Conservation (phyloP, 768 basidiomycete genomes). For the Mycena vulgaris region DNA sequence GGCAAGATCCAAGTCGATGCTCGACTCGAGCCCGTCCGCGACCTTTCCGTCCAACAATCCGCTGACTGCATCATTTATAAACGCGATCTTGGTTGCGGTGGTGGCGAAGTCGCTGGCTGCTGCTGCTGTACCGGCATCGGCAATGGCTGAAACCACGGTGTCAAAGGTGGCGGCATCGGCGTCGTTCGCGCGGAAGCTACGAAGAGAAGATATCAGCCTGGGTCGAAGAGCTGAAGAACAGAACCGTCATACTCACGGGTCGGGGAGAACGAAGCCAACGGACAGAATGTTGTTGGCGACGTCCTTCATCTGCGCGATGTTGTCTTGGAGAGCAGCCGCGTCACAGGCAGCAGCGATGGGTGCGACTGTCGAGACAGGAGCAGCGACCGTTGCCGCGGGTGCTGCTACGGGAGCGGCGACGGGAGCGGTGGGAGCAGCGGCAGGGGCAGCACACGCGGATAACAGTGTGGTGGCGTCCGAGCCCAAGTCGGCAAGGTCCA, state of each 20-base stretch:
- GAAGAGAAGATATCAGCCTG: not conserved
- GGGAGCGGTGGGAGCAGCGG: too few species aligned
- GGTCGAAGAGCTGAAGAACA: not conserved
- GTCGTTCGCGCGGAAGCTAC: not conserved
- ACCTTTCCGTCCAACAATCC: not conserved
- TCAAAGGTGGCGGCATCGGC: not conserved
- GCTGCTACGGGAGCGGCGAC: too few species aligned
- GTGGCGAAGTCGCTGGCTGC: conserved; percentile 6
- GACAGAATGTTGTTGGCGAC: not conserved
- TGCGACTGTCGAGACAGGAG: too few species aligned
- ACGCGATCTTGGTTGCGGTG: not conserved
- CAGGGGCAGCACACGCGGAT: not conserved
- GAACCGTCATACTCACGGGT: not conserved
- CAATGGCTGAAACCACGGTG: conserved; percentile 5
- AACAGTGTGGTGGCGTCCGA: not conserved
- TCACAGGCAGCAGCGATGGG: not conserved
- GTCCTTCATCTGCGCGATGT: not conserved
- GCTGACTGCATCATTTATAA: not conserved
- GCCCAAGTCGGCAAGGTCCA: not conserved
- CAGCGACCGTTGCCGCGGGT: too few species aligned
- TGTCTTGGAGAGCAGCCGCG: not conserved
- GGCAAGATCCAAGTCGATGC: not conserved
- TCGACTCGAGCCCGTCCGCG: conserved; percentile 4
- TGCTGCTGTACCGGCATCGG: not conserved
- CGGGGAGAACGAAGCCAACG: not conserved